Base-by-base conservation (phyloP, 1,139 yeast species). In the Pichia sp. region DNA sequence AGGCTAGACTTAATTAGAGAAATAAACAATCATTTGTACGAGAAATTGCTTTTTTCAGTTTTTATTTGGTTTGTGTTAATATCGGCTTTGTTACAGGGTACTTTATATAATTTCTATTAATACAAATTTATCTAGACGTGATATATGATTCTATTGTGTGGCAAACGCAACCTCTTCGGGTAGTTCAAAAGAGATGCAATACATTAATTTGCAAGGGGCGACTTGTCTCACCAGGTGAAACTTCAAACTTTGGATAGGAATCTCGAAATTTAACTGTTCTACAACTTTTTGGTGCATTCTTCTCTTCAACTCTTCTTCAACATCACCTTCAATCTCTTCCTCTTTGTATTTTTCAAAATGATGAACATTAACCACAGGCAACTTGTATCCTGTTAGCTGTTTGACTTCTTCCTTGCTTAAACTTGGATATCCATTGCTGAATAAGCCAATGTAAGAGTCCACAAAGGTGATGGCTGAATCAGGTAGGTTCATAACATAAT, bases 121-220 rank as follows among this genome's bases (percentile, higher is more conserved):
- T 14, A 38, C 41, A 38, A 33, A 33, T 14, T 12, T 7, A 10
- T 46, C 27, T 46, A 46, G 24, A 41, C 17, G 4, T 48, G 9
- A 36, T 5, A 14, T 27, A 8, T 14, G 29, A 10, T 16, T 27
- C 38, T 40, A 33, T 20, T 44, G 10, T 27, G 24, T n/a, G 2
- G 52, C 52, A 40, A 83, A 85, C 2, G 97, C 97, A 38, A 92
- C 90, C 58, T 80, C 85, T 57, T 76, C 76, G 0, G 99, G 99
- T 46, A 93, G 75, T 63, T 72, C 71, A 71, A 92, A 91, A 9
- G 92, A 76, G 4, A 89, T 88, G 69, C 98, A 91, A 68, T 82
- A 92, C 99, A 93, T 93, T 38, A 93, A 93, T 68, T 93, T 95
- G 2, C 97, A 90, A 2, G 99, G 99, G 0, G 99, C 93, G 14